Evolutionary conservation across 371 early-diverging fungal genomes (phyloP), one percentile per base, ranked within the genome.

Genomic region (Fennellomyces sp.): DNA sequence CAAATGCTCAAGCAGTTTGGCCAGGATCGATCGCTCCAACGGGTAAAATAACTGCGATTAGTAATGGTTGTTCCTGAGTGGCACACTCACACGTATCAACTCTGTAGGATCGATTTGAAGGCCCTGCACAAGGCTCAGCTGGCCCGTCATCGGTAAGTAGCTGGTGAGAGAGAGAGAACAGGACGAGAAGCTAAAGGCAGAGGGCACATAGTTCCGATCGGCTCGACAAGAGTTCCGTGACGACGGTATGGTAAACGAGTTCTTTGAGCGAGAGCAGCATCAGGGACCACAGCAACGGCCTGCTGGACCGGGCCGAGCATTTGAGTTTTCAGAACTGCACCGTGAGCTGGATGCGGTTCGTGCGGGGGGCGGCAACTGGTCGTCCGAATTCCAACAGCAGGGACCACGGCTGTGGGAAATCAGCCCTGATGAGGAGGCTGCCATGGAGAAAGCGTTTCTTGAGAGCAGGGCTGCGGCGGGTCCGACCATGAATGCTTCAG

Each of bases 11-110:
- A 93, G 68, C 90, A 86, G 64, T 86, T 92, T 65, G 71, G 82
- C 36, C 83, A 86, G 54, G 93, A 93, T 65, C 81, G 87, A 50
- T 88, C 91, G 3, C 74, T 90, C 19, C 89, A 91, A 68, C 64
- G 75, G 57, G 87, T 83, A 79, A 55, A 21, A 49, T 47, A 47
- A 35, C 38, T n/a, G 30, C 4, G 39, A 15, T 17, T 38, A 35
- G 19, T 28, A 21, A 31, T 1, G 10, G 17, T 11, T 5, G 45
- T 45, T 45, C 45, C 45, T 45, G 45, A 39, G n/a, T 45, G 45
- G 10, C 11, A 42, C 3, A 21, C 25, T 8, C 45, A 5, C 3
- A 23, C 25, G 25, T 42, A 21, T 21, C 10, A 8, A 8, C 5
- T 48, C 39, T 60, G 6, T 52, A 77, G 78, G 78, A 76, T 60